These are phyloP conservation scores for Circinella umbellata DNA, from an alignment of 371 early-diverging fungal species.

Conservation along the genomic window DNA sequence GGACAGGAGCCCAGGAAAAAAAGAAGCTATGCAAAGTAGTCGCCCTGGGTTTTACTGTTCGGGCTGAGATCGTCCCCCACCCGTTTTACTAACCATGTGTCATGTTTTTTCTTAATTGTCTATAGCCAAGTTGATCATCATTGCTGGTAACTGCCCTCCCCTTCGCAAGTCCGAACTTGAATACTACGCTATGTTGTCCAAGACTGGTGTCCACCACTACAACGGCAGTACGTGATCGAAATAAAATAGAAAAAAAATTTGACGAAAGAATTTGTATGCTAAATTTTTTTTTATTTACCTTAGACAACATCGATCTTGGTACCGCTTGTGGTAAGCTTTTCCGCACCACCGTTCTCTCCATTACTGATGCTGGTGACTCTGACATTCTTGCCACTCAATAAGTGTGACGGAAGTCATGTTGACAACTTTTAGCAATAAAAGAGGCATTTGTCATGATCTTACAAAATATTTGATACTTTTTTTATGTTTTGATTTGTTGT, in stretches of 20 bases:
- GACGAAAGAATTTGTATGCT: not conserved
- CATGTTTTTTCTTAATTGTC: slow-evolving; percentile 18
- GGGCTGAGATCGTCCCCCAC: slow-evolving; percentile 53
- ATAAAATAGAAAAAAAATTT: not conserved
- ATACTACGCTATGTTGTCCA: slow-evolving; percentile 99
- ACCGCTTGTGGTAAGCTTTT: slow-evolving; percentile 99
- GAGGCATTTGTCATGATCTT: not conserved
- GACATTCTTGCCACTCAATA: slow-evolving; percentile 59
- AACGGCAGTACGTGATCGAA: slow-evolving; percentile 69
- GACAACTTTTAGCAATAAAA: slow-evolving; percentile 13
- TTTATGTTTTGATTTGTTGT: not conserved
- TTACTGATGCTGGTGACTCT: slow-evolving; percentile 98
- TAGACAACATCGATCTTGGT: slow-evolving; percentile 98
- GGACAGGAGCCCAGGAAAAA: slow-evolving; percentile 40
- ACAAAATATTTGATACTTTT: not conserved
- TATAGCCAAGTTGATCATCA: slow-evolving; percentile 96
- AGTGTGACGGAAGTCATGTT: slow-evolving; percentile 6
- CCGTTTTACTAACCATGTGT: slow-evolving; percentile 11
- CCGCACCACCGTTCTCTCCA: slow-evolving; percentile 89
- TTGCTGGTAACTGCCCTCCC: slow-evolving; percentile 98
- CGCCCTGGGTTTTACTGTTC: slow-evolving; percentile 7
- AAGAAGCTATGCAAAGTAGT: slow-evolving; percentile 18
- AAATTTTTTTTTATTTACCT: not conserved
- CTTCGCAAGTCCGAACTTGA: slow-evolving; percentile 99
- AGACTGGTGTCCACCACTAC: slow-evolving; percentile 99